Conservation (phyloP, 129 eudicot genomes). For the Artemisia tridentata region DNA sequence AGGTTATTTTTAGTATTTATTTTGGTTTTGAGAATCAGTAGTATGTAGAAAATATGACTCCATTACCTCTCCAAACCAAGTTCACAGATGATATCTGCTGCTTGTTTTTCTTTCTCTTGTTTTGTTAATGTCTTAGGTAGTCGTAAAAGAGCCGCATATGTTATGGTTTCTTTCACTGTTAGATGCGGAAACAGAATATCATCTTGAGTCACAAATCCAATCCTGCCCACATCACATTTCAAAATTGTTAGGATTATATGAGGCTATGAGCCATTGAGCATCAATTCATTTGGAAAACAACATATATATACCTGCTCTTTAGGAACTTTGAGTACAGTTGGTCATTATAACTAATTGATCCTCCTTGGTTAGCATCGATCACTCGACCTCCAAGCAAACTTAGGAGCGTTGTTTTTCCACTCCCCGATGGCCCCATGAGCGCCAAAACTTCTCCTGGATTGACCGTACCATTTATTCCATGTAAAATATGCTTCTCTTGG, state of each 20-base stretch:
- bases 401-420: slow-evolving; percentile 82
- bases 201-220: slow-evolving; percentile 96
- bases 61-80: slow-evolving; percentile 81
- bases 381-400: slow-evolving; percentile 86
- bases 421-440: slow-evolving; percentile 96
- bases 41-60: not conserved
- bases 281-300: too few relatives aligned
- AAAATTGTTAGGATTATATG: not conserved
- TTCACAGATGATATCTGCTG: slow-evolving; percentile 70
- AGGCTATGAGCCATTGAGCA: not conserved
- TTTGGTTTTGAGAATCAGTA: not conserved
- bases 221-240: slow-evolving; percentile 45
- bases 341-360: slow-evolving; percentile 83
- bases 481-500: slow-evolving; percentile 66
- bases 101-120: slow-evolving; percentile 77
- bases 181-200: slow-evolving; percentile 90
- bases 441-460: slow-evolving; percentile 94
- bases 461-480: slow-evolving; percentile 76
- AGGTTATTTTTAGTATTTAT: not conserved
- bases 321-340: slow-evolving; percentile 75
- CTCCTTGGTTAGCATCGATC: slow-evolving; percentile 41
- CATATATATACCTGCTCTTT: slow-evolving; percentile 60
- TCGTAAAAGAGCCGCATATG: slow-evolving; percentile 75
- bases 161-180: slow-evolving; percentile 80
- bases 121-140: slow-evolving; percentile 61